Base-by-base conservation (phyloP, 352 stramenopile genomes). In the Globisporangium emineosum region DNA sequence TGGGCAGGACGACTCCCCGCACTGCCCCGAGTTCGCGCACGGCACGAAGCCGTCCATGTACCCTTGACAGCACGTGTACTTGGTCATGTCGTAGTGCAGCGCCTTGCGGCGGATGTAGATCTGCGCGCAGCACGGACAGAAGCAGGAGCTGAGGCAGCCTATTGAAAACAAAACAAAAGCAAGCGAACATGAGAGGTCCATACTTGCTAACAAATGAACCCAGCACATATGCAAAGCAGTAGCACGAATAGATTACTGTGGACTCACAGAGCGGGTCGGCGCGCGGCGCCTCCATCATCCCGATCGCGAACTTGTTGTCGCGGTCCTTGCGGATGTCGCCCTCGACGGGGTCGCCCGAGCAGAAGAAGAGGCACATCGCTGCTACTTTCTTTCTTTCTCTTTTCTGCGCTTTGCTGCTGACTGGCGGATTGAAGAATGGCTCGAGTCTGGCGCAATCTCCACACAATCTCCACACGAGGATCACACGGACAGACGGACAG, bases 61-160 rank as follows among this genome's bases (percentile, higher is more conserved):
- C 10, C 91, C 89, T 73, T 98, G 93, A 71, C 93, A 98, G 74
- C 91, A 98, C 52, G 71, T 78, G 75, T 98, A 98, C 52, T 98
- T 96, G 55, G 65, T 79, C 94, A 97, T 98, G 65, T 96, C 92
- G 25, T 85, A 81, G 70, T 96, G 93, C 8, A 98, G 75, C 35
- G 81, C 93, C 83, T 93, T 97, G 67, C 94, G 81, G 7, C 94
- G 85, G 67, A 98, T 93, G 63, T 93, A 73, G 49, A 97, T 86
- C 67, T 98, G 91, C 60, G 83, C 89, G 71, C 91, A 97, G 65
- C 85, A 96, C 21, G 85, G 88, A 42, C 90, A 98, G 17, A 97
- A 60, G 32, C 84, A 93, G 51, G 84, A 75, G 54, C 67, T 79
- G 74, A 96, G 30, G 58, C 81, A 81, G 66, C 89, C 77, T 86